Conservation (phyloP, 495 filamentous ascomycete genomes). For the Xanthoparmelia taractica region DNA sequence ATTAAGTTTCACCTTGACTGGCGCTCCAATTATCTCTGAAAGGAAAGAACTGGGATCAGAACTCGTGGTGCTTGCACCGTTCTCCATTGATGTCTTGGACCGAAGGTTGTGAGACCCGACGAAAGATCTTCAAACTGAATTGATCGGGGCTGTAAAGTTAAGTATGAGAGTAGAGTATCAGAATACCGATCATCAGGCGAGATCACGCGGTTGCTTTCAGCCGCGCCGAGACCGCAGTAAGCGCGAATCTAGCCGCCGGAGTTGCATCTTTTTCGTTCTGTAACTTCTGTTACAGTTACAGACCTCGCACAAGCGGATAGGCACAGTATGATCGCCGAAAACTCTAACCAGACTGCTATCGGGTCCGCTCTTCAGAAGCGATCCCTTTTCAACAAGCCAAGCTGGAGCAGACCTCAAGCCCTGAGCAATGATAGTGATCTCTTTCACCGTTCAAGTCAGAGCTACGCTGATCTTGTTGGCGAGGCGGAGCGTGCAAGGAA, state of each 20-base stretch:
- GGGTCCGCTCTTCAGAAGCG: conserved; percentile 38
- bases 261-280: too few species aligned
- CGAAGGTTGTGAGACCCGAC: background rate
- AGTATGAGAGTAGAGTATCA: background rate
- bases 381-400: conserved; percentile 61
- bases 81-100: conserved; percentile 52
- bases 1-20: conserved; percentile 92
- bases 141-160: background rate
- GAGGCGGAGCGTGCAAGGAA: conserved; percentile 41
- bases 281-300: background rate
- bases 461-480: conserved; percentile 51
- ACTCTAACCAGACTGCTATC: conserved; percentile 1
- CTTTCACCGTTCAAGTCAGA: conserved; percentile 59
- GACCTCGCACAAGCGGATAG: background rate
- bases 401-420: conserved; percentile 41
- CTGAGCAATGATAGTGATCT: conserved; percentile 48
- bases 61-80: conserved; percentile 57
- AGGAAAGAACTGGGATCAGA: conserved; percentile 89
- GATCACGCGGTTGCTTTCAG: too few species aligned
- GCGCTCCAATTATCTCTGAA: conserved; percentile 81
- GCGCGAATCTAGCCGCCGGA: background rate
- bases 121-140: background rate
- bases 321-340: conserved; percentile 12
- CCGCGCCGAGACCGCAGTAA: background rate
- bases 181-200: too few species aligned